Evolutionary conservation across 2,329 filamentous ascomycete species (phyloP).

Genomic region (Cercospora citrullina): DNA sequence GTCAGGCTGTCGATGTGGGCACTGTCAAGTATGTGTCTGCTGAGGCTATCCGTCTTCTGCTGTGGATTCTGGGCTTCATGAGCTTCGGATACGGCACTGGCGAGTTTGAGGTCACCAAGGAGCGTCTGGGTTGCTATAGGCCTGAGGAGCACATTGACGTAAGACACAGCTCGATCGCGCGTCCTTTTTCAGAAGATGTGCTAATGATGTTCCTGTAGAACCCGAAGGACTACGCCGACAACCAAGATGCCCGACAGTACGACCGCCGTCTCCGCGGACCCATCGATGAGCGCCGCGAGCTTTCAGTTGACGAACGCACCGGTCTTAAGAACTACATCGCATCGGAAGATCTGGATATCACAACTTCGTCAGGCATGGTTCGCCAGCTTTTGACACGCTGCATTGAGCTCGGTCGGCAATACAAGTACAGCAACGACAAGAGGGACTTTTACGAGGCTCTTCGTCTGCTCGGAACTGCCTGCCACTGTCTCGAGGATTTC

Average conservation of each 20-base stretch:
- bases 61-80: conserved; percentile 88
- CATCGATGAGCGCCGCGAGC: conserved; percentile 74
- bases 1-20: conserved; percentile 88
- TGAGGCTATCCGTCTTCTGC: conserved; percentile 83
- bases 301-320: conserved; percentile 68
- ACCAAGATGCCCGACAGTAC: conserved; percentile 79
- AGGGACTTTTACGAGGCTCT: conserved; percentile 85
- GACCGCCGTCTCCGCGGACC: conserved; percentile 73
- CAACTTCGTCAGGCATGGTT: conserved; percentile 77
- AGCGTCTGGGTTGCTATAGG: conserved; percentile 77
- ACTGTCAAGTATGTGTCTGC: conserved; percentile 88
- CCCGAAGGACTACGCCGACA: conserved; percentile 83
- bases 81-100: conserved; percentile 80
- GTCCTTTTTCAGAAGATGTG: not conserved
- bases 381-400: conserved; percentile 70
- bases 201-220: conserved; percentile 39
- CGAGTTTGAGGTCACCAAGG: conserved; percentile 81
- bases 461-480: conserved; percentile 79
- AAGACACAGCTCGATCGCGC: not conserved
- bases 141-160: conserved; percentile 43
- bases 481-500: conserved; percentile 91
- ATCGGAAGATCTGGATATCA: conserved; percentile 74
- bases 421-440: conserved; percentile 64
- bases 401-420: conserved; percentile 78
- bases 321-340: conserved; percentile 87